Base-by-base conservation (phyloP, 257 asterid species). In the Leptodermis oblonga region DNA sequence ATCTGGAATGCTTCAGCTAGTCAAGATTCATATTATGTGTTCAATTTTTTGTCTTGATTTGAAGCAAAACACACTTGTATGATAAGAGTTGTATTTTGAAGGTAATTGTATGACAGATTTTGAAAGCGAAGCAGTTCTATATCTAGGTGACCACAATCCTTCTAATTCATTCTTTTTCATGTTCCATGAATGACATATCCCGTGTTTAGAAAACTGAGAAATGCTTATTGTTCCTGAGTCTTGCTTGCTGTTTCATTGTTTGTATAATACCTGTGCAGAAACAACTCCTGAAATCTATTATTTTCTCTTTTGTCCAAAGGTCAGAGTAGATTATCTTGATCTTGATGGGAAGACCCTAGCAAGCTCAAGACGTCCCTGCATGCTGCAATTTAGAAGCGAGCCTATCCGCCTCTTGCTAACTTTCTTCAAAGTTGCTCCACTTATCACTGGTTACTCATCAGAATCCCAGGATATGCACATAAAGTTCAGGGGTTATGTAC, bases 401-500 rank as follows among this genome's bases (percentile, higher is more conserved):
- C 86, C 92, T 34, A 84, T 93, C 64, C 95, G 92, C 58, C 83
- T 87, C 33, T 55, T 85, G 54, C 81, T 77, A 67, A 93, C 97
- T 9, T 69, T 88, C 68, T 79, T 93, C 25, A 90, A 85, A 76
- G 72, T 85, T 26, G 93, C 81, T 67, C 90, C 98, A 4, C 86
- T 93, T 37, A 62, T 86, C 59, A 84, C 92, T 1, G 96, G 97
- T 45, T 86, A 90, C 42, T 58, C 87, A 46, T 81, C 92, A 36
- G 97, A 90, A 82, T 82, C 97, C 58, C 95, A 93, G 81, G 77
- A 83, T 68, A 13, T 93, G 64, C 80, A 76, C 71, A 70, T 88
- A 70, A 80, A 45, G 51, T 79, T 90, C 7, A 79, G 59, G 78
- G 95, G 88, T 39, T 84, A 84, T 66, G 74, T 70, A 1, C 92